These are phyloP conservation scores for Eragrostis nindensis DNA, from an alignment of 176 grass and related monocot genomes.

Conservation along the genomic window DNA sequence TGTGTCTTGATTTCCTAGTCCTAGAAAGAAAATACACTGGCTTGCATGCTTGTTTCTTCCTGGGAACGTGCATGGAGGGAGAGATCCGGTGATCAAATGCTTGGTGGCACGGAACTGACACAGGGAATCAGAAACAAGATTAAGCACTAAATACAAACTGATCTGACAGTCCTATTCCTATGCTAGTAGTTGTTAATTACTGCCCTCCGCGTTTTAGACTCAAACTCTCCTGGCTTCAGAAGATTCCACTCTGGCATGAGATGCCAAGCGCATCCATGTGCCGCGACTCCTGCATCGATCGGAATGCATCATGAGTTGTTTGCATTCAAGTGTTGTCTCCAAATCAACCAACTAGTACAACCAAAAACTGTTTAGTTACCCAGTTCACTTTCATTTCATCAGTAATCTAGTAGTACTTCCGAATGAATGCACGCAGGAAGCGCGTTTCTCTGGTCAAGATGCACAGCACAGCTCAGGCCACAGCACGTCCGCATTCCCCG, in stretches of 20 bases:
- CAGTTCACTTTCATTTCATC: background rate
- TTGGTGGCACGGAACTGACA: background rate
- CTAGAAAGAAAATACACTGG: background rate
- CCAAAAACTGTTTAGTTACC: background rate
- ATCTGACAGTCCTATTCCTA: background rate
- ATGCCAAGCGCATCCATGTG: constrained; percentile 33
- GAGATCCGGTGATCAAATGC: background rate
- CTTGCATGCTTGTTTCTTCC: constrained; percentile 20
- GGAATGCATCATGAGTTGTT: background rate
- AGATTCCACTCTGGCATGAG: constrained; percentile 49
- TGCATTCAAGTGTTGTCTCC: constrained; percentile 20
- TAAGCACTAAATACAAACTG: background rate
- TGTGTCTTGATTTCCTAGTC: background rate
- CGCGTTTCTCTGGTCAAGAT: background rate
- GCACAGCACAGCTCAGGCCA: background rate
- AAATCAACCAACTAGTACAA: background rate
- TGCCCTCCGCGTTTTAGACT: constrained; percentile 7
- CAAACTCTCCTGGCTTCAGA: constrained; percentile 20
- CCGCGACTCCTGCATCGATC: constrained; percentile 15
- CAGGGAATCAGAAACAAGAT: constrained; percentile 1
- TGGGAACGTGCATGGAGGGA: background rate
- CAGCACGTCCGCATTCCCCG: background rate
- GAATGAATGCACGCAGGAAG: no score
- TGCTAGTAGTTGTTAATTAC: background rate
- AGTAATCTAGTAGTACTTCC: no score